A percentile compares a stretch with the other conserved stretches of the same genome.
phyloP scores from a whole-genome alignment of 139 green algal genomes.

The Edaphochlamys debaryana region DNA sequence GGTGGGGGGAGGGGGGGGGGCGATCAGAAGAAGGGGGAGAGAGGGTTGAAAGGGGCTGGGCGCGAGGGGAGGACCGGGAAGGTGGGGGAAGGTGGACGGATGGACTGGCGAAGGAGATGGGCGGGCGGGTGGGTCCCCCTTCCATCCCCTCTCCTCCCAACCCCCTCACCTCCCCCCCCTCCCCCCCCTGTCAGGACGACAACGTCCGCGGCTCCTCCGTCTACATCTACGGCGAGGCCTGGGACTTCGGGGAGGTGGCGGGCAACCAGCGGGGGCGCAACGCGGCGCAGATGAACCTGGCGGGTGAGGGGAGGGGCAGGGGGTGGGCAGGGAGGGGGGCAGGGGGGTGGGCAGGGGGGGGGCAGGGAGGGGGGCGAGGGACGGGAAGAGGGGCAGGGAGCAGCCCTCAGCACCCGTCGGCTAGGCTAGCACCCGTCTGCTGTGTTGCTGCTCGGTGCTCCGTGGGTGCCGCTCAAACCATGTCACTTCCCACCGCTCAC shows the following conservation, averaged over 20 bases:
- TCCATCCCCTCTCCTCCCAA: too few species aligned
- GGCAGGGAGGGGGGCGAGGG: background rate
- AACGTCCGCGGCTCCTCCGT: slow-evolving; percentile 76
- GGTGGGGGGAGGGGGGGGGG: slow-evolving; percentile 49
- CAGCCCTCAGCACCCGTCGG: too few species aligned
- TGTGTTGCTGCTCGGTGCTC: too few species aligned
- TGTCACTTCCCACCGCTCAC: too few species aligned
- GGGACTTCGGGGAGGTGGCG: slow-evolving; percentile 92
- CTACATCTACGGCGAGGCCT: slow-evolving; percentile 93
- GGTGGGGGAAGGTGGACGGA: too few species aligned
- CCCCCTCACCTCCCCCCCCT: background rate
- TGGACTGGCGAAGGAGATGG: too few species aligned
- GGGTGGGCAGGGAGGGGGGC: background rate
- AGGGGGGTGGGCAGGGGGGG: background rate
- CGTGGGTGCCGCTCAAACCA: too few species aligned
- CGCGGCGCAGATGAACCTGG: slow-evolving; percentile 84
- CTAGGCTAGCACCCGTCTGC: too few species aligned
- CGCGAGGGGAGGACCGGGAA: too few species aligned
- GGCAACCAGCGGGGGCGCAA: slow-evolving; percentile 83
- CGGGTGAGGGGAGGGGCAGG: slow-evolving; percentile 44
- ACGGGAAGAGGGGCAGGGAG: background rate
- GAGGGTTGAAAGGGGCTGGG: too few species aligned
- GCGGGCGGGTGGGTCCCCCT: too few species aligned
- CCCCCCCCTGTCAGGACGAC: slow-evolving; percentile 37
- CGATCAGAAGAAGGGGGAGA: too few species aligned